Conservation (phyloP, 192 early-diverging fungal species). For the Hyaloraphidium curvatum region DNA sequence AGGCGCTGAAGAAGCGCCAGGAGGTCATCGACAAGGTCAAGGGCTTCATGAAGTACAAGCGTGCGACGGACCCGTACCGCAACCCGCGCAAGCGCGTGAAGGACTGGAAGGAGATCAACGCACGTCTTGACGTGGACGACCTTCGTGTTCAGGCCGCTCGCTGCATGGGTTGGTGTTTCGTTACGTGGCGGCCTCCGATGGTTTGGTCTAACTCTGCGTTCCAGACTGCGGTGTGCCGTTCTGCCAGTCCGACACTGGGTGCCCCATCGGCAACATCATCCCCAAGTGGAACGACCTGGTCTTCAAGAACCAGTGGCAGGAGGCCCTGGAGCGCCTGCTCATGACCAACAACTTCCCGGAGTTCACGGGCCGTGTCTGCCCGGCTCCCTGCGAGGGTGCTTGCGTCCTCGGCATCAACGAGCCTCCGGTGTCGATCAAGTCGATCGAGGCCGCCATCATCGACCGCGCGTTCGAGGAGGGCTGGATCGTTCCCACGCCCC, state of each 20-base stretch:
- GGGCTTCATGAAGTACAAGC: constrained; percentile 89
- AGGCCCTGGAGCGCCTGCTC: constrained; percentile 76
- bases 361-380: constrained; percentile 97
- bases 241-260: constrained; percentile 94
- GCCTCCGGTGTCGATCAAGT: constrained; percentile 86
- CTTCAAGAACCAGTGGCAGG: constrained; percentile 89
- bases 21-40: constrained; percentile 77
- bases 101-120: constrained; percentile 92
- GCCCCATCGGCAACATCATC: constrained; percentile 97
- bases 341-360: constrained; percentile 99
- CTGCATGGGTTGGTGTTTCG: constrained; percentile 68
- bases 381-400: constrained; percentile 93
- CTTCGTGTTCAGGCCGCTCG: constrained; percentile 85
- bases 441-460: constrained; percentile 93
- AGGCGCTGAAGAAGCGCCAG: constrained; percentile 41
- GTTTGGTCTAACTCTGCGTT: not conserved
- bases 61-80: constrained; percentile 73
- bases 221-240: constrained; percentile 77
- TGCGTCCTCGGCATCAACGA: constrained; percentile 93
- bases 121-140: constrained; percentile 57
- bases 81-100: constrained; percentile 53
- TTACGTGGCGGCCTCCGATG: too few relatives aligned
- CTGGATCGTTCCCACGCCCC: constrained; percentile 84
- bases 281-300: constrained; percentile 98
- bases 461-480: constrained; percentile 92